Percentiles rank a stretch among this genome's conserved stretches.
These are phyloP conservation scores for Rosellinia necatrix DNA, from an alignment of 2,329 filamentous ascomycete species.

Conservation along the genomic window DNA sequence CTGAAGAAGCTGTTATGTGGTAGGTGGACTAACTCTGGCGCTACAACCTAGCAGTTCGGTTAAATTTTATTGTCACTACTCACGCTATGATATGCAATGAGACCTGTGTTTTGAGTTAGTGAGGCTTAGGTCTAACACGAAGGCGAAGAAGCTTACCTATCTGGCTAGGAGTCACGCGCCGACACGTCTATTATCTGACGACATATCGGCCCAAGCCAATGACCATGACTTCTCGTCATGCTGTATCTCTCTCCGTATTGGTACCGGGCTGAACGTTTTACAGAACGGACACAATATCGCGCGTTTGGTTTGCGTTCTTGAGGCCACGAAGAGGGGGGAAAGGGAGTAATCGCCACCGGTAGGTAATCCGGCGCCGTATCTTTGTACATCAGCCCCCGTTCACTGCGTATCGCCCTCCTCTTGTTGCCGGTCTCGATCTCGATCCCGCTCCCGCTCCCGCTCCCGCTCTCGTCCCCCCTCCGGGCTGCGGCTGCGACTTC, in stretches of 20 bases:
- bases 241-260: conserved; percentile 2
- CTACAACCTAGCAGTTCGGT: not conserved
- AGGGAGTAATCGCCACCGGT: not conserved
- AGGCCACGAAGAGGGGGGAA: no score
- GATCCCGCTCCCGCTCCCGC: conserved; percentile 13
- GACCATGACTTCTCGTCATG: conserved; percentile 7
- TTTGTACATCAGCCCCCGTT: not conserved
- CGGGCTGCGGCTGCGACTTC: conserved; percentile 54
- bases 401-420: conserved; percentile 32
- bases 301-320: no score
- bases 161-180: conserved; percentile 29
- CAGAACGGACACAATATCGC: no score
- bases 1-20: no score
- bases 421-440: conserved; percentile 11
- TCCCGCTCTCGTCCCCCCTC: conserved; percentile 39
- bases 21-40: not conserved
- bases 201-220: conserved; percentile 41
- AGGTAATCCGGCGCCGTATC: no score
- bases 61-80: not conserved
- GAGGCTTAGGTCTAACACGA: not conserved
- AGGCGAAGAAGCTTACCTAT: conserved; percentile 17
- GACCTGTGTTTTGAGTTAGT: conserved; percentile 13
- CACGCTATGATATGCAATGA: not conserved
- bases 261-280: no score
- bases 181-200: conserved; percentile 40